Evolutionary conservation across 2,329 filamentous ascomycete species (phyloP), one percentile per base, ranked within the genome.

Genomic region (Cladophialophora chaetospira): DNA sequence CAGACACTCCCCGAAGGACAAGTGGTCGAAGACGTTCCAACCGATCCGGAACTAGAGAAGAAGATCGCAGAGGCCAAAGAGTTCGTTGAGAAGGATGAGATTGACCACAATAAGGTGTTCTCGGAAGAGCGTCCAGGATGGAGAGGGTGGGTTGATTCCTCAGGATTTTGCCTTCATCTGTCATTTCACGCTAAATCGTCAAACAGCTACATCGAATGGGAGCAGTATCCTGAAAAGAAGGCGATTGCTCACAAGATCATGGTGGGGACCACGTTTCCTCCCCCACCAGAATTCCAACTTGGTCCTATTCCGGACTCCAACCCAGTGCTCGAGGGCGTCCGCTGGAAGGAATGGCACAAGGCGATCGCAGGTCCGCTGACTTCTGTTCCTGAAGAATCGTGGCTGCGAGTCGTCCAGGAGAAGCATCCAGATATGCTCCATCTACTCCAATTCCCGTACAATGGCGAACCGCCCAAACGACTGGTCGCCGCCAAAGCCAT

Each of bases 141-240:
- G 77, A 73, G 73, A 57, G 77, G 78, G 72, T 74, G 67, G 48
- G 61, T 60, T 19, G 15, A 3, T 36, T 36, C 17, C 4, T 15
- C 33, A 13, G 3, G 33, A 13, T 15, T 13, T 13, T 15, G 4
- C 21, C 19, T 26, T 17, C 19, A 11, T 5, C 21, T 5, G 13
- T 4, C 3, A 11, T 28, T 4, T 8, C 13, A 6, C 5, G 10
- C 13, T 15, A 36, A 28, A 15, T 26, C 38, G 23, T 8, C 5
- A 42, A 47, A 38, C 36, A 71, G 82, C 5, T 88, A 87, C 58
- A 76, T 89, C 4, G 86, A 88, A 65, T 88, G 85, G 86, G 86
- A 88, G 66, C 78, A 82, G 10, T 86, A 88, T 52, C 86, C 86
- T 0, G 83, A 87, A 45, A 88, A 88, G 70, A 87, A 86, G 65